Evolutionary conservation across 139 green algal genomes (phyloP).

Genomic region (Desmodesmus armatus): DNA sequence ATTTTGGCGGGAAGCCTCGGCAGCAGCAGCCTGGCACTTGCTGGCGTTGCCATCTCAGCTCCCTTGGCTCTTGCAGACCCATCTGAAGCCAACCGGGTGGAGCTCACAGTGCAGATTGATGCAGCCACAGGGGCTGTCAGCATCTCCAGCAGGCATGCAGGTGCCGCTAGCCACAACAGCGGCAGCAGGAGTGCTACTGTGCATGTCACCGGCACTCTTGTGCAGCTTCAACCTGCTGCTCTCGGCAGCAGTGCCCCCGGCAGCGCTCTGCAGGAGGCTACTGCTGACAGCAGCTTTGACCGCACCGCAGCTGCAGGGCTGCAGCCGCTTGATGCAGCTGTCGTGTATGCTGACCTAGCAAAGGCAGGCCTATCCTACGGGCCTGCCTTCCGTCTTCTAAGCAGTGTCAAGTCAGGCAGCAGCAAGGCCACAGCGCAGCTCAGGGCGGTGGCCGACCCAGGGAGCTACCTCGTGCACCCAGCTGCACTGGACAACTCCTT

Average conservation of each 20-base stretch:
- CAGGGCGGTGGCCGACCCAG: background rate
- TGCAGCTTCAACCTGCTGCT: too few species aligned
- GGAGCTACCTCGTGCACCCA: slow-evolving; percentile 51
- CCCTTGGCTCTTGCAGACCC: slow-evolving; percentile 57
- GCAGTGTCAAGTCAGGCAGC: slow-evolving; percentile 69
- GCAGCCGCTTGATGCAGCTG: slow-evolving; percentile 46
- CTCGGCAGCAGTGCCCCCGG: background rate
- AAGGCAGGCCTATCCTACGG: slow-evolving; percentile 87
- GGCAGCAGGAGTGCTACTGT: background rate
- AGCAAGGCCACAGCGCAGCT: slow-evolving; percentile 1
- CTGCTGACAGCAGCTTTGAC: slow-evolving; percentile 42
- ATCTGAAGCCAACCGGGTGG: background rate
- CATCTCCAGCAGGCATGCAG: slow-evolving; percentile 37
- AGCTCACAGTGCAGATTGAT: slow-evolving; percentile 20
- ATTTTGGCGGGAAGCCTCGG: background rate
- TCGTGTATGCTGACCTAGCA: slow-evolving; percentile 81
- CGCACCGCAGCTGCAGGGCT: slow-evolving; percentile 30
- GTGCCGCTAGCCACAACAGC: too few species aligned
- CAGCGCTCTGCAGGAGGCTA: background rate
- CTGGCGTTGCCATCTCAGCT: slow-evolving; percentile 54
- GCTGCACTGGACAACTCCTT: slow-evolving; percentile 63
- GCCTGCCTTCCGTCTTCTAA: slow-evolving; percentile 82
- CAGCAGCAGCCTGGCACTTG: slow-evolving; percentile 20
- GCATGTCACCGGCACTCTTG: background rate
- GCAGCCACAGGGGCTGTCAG: slow-evolving; percentile 16